Conservation (phyloP, 495 filamentous ascomycete genomes). For the Aspergillus panamensis region DNA sequence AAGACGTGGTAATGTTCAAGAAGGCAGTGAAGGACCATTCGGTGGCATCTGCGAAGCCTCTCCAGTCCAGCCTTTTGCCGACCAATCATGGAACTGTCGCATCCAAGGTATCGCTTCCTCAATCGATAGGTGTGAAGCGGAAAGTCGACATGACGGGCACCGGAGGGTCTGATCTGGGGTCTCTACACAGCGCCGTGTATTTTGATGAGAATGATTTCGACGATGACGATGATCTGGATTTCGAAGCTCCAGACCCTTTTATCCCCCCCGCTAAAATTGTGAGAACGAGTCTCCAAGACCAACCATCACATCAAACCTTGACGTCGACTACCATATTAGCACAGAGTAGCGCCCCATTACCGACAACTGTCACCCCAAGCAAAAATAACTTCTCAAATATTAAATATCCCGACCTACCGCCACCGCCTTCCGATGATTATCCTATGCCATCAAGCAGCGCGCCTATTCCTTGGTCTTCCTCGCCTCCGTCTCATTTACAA, state of each 20-base stretch:
- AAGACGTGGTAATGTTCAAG: slow-evolving; percentile 38
- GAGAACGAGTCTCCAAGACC: slow-evolving; percentile 17
- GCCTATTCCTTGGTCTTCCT: slow-evolving; percentile 62
- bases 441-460: slow-evolving; percentile 46
- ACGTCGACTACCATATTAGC: slow-evolving; percentile 16
- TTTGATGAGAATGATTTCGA: slow-evolving; percentile 57
- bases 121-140: slow-evolving; percentile 39
- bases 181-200: slow-evolving; percentile 45
- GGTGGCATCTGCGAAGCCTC: slow-evolving; percentile 31
- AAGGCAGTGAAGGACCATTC: slow-evolving; percentile 44
- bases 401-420: slow-evolving; percentile 42
- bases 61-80: slow-evolving; percentile 35
- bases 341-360: slow-evolving; percentile 6
- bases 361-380: slow-evolving; percentile 1
- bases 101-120: slow-evolving; percentile 24
- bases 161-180: slow-evolving; percentile 35
- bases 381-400: slow-evolving; percentile 26
- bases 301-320: slow-evolving; percentile 22
- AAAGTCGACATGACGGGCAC: slow-evolving; percentile 40
- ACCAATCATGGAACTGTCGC: slow-evolving; percentile 27
- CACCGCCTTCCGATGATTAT: slow-evolving; percentile 34
- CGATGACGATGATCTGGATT: slow-evolving; percentile 47
- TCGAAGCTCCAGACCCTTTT: slow-evolving; percentile 38
- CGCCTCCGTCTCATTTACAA: slow-evolving; percentile 50
- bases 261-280: slow-evolving; percentile 21